Base-by-base conservation (phyloP, 2,329 filamentous ascomycete species). In the Penicillium sp. region DNA sequence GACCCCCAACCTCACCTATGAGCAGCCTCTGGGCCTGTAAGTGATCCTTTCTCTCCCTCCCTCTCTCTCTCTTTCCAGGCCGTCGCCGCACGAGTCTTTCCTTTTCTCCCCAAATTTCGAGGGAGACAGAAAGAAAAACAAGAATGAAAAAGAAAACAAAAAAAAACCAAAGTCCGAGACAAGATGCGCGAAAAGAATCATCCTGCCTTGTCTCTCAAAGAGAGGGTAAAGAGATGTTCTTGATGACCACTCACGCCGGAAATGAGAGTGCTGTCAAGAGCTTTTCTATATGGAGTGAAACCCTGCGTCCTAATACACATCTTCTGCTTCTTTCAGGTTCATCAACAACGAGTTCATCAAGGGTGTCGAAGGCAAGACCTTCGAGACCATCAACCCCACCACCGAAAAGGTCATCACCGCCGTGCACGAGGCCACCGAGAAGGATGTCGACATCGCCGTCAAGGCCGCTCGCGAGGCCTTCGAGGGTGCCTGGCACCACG, bases 371-470 rank as follows among this genome's bases (percentile, higher is more conserved):
- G 90, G 90, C 75, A 85, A 88, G 80, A 90, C 85, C 59, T 93
- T 95, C 66, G 89, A 95, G 74, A 86, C 90, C 70, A 85, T 93
- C 78, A 95, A 95, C 80, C 90, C 90, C 51, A 66, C 85, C 56
- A 88, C 82, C 57, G 90, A 95, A 72, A 83, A 90, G 72, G 82
- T 88, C 65, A 94, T 95, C 76, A 81, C 78, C 77, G 84, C 83
- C 47, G 87, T 95, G 61, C 76, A 82, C 67, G 90, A 95, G 75
- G 90, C 85, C 66, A 87, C 85, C 56, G 89, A 94, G 78, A 90
- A 94, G 78, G 66, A 72, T 75, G 76, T 82, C 66, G 80, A 83
- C 69, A 74, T 90, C 51, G 90, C 90, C 54, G 90, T 96, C 55
- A 76, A 80, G 49, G 90, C 89, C 45, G 90, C 90, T 57, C 86